Evolutionary conservation across 1,139 yeast species (phyloP).

Genomic region (Pichia kudriavzevii): DNA sequence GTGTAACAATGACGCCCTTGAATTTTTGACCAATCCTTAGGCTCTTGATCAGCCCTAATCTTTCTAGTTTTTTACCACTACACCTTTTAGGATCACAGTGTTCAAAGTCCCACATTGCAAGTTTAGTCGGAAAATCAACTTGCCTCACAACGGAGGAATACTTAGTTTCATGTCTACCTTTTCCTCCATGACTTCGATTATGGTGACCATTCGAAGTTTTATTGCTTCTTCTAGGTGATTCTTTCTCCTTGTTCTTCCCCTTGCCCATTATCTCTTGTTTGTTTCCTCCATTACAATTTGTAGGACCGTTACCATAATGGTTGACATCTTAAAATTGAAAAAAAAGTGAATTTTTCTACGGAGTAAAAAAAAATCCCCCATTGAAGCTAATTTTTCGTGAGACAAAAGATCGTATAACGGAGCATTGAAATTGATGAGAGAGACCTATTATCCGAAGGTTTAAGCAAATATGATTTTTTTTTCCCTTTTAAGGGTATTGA

Average conservation of each 20-base stretch:
- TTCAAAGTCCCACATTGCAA: conserved; percentile 94
- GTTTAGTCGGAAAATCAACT: conserved; percentile 52
- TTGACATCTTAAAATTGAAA: no score
- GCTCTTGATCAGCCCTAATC: conserved; percentile 75
- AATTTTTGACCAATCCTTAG: conserved; percentile 87
- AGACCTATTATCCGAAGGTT: conserved; percentile 1
- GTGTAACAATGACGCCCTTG: conserved; percentile 84
- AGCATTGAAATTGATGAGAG: no score
- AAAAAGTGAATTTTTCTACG: no score
- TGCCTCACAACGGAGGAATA: conserved; percentile 18
- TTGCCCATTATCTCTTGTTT: conserved; percentile 42
- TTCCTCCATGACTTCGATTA: conserved; percentile 41
- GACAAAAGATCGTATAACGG: no score
- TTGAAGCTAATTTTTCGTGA: no score
- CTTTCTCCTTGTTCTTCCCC: conserved; percentile 55
- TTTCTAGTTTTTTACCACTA: conserved; percentile 87
- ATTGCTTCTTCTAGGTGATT: conserved; percentile 28
- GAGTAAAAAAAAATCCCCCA: no score
- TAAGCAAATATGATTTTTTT: conserved; percentile 3
- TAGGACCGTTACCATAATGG: no score
- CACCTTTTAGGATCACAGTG: conserved; percentile 99
- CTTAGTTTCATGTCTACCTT: conserved; percentile 42
- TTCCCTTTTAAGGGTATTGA: background rate
- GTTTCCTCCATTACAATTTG: no score
- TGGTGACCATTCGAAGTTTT: conserved; percentile 53